Evolutionary conservation across 129 eudicot species (phyloP), one percentile per base, ranked within the genome.

Genomic region (Saussurea involucrata): DNA sequence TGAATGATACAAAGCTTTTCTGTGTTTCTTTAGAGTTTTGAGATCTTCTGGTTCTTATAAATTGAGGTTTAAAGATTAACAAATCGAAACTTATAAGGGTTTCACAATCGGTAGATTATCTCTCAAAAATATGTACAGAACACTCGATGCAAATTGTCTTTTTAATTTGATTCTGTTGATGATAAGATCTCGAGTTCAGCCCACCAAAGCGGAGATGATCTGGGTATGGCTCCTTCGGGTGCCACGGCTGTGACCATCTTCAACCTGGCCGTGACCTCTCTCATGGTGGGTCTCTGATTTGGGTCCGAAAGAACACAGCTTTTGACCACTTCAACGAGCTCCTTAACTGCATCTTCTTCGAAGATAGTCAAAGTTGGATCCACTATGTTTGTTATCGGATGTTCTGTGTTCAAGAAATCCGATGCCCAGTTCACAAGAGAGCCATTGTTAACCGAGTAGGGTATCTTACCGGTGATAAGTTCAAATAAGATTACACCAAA

Each of bases 131-230:
- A 76, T 81, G 37, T 83, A 80, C 83, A 83, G 8, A 87, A 66
- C 72, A 74, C 78, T 66, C 18, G 67, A 83, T 61, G 69, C 74
- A 81, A 64, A 32, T 33, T 18, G 24, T 79, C 63, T 58, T 65
- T 71, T 78, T 76, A 84, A 79, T 6, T 80, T 58, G 89, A 71
- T 66, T 86, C 87, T 1, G 79, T 78, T 5, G 96, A 84, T 79
- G 92, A 64, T 68, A 81, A 81, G 79, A 92, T 88, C 85, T 92
- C 98, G 2, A 92, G 93, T 77, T 92, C 96, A 32, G 95, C 98
- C 96, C 98, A 92, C 96, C 94, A 92, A 77, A 90, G 98, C 37
- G 98, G 96, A 66, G 96, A 92, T 37, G 84, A 11, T 65, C 66
- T 86, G 1, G 98, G 96, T 8, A 82, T 82, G 3, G 96, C 96